Evolutionary conservation across 768 basidiomycete species (phyloP).

Genomic region (Lentinus brumalis): DNA sequence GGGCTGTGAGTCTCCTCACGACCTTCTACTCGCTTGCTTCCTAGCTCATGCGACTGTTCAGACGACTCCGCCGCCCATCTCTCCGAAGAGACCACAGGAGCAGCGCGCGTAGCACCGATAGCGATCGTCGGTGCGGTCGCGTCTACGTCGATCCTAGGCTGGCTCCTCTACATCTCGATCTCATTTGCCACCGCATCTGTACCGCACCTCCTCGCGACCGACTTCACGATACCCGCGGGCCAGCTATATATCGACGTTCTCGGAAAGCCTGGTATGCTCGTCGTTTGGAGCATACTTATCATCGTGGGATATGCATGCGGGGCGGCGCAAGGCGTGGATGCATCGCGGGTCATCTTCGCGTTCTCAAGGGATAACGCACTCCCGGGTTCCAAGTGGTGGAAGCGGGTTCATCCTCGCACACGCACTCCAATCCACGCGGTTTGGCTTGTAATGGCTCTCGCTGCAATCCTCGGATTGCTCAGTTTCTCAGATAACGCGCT

Average conservation of each 20-base stretch:
- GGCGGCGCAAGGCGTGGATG: conserved; percentile 73
- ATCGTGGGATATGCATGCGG: conserved; percentile 60
- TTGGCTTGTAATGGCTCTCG: conserved; percentile 65
- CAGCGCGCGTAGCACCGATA: conserved; percentile 62
- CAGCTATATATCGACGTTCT: conserved; percentile 66
- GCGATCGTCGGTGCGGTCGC: conserved; percentile 67
- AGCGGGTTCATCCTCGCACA: conserved; percentile 56
- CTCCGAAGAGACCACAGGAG: conserved; percentile 70
- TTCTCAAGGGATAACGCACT: conserved; percentile 76
- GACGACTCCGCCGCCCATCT: conserved; percentile 80
- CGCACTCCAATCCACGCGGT: conserved; percentile 76
- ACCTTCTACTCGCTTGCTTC: neutral
- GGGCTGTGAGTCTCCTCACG: conserved; percentile 52
- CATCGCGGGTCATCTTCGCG: conserved; percentile 74
- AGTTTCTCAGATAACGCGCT: conserved; percentile 68
- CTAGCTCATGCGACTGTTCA: conserved; percentile 24
- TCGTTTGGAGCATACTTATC: conserved; percentile 70
- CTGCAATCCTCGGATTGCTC: conserved; percentile 61
- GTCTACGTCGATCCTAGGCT: conserved; percentile 59
- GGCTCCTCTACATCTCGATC: conserved; percentile 60
- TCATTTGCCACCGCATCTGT: conserved; percentile 65
- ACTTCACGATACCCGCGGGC: conserved; percentile 67
- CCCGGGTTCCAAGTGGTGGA: conserved; percentile 73
- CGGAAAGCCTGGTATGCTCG: conserved; percentile 71
- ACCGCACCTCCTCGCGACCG: conserved; percentile 45